Base-by-base conservation (phyloP, 139 green algal genomes). In the Micractinium sp. region DNA sequence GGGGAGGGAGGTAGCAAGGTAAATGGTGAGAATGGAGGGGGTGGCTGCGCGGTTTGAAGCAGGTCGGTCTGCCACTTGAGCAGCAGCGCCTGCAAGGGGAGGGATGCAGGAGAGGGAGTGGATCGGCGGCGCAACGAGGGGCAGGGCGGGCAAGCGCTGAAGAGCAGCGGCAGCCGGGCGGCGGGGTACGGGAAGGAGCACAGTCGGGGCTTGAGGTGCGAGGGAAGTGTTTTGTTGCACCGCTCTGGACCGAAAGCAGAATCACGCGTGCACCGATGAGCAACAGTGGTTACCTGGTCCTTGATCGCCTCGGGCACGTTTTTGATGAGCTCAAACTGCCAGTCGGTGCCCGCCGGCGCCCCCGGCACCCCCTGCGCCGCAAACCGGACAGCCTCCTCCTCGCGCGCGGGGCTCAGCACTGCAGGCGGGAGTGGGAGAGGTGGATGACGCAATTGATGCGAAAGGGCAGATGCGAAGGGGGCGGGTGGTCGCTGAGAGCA, bases 281-380 rank as follows among this genome's bases (percentile, higher is more conserved):
- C 33, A n/a, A 74, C 87, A 15, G n/a, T n/a, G n/a, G n/a, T n/a
- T 38, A 92, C 79, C 81, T 89, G 82, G 81, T 88, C 85, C 47
- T 82, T 87, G 67, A 92, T 92, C 2, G n/a, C 36, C 0, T 79
- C 38, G 13, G 89, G 89, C 67, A 82, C 89, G 23, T 69, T 31
- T 31, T 61, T 47, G 0, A 81, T n/a, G 0, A 81, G 74, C n/a
- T 82, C 15, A 20, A 82, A 15, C 41, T 41, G n/a, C 85, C 71
- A 82, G 41, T 78, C 81, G 12, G 56, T 47, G n/a, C 39, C 33
- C 9, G n/a, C n/a, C n/a, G 3, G 2, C 22, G 16, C 39, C 19
- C 39, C 19, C 18, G 38, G 38, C 77, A 63, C 19, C 13, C 38
- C 77, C 39, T 60, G 9, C 36, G 25, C 16, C 71, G 25, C 77